A percentile compares a stretch with the other conserved stretches of the same genome.
Evolutionary conservation across 2,329 filamentous ascomycete genomes (phyloP).

Genomic region (Aphanocladium album): DNA sequence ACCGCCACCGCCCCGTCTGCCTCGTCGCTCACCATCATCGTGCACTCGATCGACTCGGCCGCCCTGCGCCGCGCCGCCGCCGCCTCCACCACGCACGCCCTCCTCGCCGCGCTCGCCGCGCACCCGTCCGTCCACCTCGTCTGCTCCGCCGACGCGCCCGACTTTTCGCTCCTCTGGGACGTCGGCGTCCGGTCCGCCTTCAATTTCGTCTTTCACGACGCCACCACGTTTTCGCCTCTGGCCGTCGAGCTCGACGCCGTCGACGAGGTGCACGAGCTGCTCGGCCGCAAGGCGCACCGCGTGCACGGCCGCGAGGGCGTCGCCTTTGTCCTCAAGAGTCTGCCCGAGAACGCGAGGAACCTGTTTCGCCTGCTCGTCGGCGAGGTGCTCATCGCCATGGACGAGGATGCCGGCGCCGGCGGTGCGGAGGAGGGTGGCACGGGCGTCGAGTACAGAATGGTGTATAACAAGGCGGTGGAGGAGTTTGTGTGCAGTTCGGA

Average conservation of each 20-base stretch:
- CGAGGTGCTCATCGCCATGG: conserved; percentile 71
- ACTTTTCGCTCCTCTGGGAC: conserved; percentile 87
- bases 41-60: conserved; percentile 83
- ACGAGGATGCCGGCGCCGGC: conserved; percentile 48
- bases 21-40: conserved; percentile 57
- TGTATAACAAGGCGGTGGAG: conserved; percentile 94
- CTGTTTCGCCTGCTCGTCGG: conserved; percentile 80
- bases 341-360: conserved; percentile 87
- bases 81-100: conserved; percentile 55
- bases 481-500: conserved; percentile 97
- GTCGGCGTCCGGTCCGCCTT: conserved; percentile 75
- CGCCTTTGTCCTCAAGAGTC: conserved; percentile 79
- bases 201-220: conserved; percentile 88
- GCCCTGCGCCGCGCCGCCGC: conserved; percentile 59
- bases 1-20: conserved; percentile 19
- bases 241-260: conserved; percentile 73
- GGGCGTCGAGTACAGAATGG: conserved; percentile 80
- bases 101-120: conserved; percentile 71
- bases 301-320: conserved; percentile 89
- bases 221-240: conserved; percentile 80
- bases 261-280: conserved; percentile 81
- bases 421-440: conserved; percentile 46
- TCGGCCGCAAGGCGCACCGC: conserved; percentile 73
- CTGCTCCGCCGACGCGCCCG: conserved; percentile 81
- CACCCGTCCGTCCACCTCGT: conserved; percentile 68